These are phyloP conservation scores for Dioscorea alata DNA, from an alignment of 106 monocot genomes.

Conservation along the genomic window DNA sequence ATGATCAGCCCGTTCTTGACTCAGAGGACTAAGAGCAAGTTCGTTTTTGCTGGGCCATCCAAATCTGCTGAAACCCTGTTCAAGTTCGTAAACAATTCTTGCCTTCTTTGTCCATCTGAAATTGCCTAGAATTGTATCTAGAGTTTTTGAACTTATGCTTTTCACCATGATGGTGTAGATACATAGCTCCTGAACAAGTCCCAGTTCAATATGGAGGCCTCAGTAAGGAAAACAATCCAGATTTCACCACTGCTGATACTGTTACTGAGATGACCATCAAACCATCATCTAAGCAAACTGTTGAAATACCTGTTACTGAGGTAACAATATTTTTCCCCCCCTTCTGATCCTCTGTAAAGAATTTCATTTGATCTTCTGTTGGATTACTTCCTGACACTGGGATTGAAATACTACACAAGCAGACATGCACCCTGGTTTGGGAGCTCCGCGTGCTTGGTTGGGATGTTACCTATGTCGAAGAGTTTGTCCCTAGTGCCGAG, in stretches of 20 bases:
- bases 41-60: conserved; percentile 53
- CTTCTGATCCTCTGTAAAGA: conserved; percentile 29
- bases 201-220: conserved; percentile 74
- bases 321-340: conserved; percentile 21
- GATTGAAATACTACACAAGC: conserved; percentile 32
- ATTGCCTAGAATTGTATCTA: background rate
- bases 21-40: conserved; percentile 76
- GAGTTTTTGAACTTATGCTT: background rate
- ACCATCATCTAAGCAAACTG: conserved; percentile 53
- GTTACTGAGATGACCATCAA: conserved; percentile 62
- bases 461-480: conserved; percentile 57
- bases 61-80: conserved; percentile 68
- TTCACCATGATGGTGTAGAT: conserved; percentile 50
- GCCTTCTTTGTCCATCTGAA: background rate
- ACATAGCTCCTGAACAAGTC: conserved; percentile 73
- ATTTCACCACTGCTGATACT: conserved; percentile 57
- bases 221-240: conserved; percentile 45
- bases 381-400: conserved; percentile 2
- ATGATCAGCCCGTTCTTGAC: conserved; percentile 62
- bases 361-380: background rate
- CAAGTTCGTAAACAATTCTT: conserved; percentile 30
- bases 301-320: conserved; percentile 68
- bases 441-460: conserved; percentile 56
- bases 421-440: conserved; percentile 45
- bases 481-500: conserved; percentile 48